phyloP scores from a whole-genome alignment of 768 basidiomycete species.

The Paxillus rubicundulus region DNA sequence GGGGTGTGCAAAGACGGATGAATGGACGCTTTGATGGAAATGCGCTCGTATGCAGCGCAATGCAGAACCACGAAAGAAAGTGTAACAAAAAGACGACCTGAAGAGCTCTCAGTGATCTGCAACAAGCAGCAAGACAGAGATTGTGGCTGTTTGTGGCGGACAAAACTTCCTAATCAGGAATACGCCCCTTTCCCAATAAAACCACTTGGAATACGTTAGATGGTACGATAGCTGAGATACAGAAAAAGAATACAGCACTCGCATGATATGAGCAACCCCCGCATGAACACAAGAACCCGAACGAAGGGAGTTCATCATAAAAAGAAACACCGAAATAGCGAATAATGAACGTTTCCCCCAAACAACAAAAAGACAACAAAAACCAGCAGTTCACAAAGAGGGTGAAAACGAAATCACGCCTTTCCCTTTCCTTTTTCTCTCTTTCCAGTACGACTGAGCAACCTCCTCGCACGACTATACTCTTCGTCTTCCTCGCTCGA shows the following conservation, averaged over 20 bases:
- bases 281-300: not conserved
- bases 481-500: slow-evolving; percentile 74
- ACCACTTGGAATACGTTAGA: not conserved
- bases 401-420: not conserved
- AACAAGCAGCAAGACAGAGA: not conserved
- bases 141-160: slow-evolving; percentile 7
- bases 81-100: too few relatives aligned
- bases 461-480: slow-evolving; percentile 54
- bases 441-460: slow-evolving; percentile 48
- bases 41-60: not conserved
- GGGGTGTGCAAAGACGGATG: not conserved
- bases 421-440: slow-evolving; percentile 33
- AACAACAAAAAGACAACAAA: not conserved
- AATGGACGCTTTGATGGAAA: not conserved
- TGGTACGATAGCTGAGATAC: not conserved
- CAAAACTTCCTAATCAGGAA: slow-evolving; percentile 1
- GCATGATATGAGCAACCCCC: too few relatives aligned
- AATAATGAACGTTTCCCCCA: not conserved
- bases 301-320: too few relatives aligned
- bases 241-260: too few relatives aligned
- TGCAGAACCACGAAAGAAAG: not conserved
- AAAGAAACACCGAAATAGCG: not conserved
- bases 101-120: not conserved
- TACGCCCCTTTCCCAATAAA: not conserved
- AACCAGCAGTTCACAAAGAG: not conserved